phyloP scores from a whole-genome alignment of 1,139 yeast genomes.

The Casaregolazyma suthepensis region DNA sequence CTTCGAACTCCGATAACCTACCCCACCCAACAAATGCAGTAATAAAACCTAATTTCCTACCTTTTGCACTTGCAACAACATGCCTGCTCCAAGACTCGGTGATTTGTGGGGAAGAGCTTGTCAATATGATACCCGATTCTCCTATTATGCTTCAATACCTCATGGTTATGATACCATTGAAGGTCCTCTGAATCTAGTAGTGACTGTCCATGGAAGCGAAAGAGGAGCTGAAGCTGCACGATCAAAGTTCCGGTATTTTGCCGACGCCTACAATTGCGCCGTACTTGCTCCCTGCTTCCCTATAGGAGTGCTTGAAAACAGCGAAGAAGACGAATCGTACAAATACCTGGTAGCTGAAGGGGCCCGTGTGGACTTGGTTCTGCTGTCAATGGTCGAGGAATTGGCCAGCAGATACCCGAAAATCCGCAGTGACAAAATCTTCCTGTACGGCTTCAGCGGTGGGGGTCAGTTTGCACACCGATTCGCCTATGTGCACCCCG shows the following conservation, averaged over 20 bases:
- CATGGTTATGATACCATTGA: constrained; percentile 1
- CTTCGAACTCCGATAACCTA: background rate
- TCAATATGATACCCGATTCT: constrained; percentile 9
- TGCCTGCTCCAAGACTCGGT: constrained; percentile 8
- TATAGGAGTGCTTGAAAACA: constrained; percentile 8
- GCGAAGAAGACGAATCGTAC: constrained; percentile 9
- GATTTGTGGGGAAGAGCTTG: constrained; percentile 3
- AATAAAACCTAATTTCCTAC: background rate
- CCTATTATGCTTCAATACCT: constrained; percentile 9
- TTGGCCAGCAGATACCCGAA: constrained; percentile 1
- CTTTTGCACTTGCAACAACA: background rate
- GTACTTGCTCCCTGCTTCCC: constrained; percentile 12
- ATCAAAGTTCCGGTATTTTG: constrained; percentile 10
- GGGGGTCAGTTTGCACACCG: constrained; percentile 14
- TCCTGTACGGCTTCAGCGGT: constrained; percentile 12
- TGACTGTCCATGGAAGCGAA: constrained; percentile 13
- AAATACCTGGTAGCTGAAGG: constrained; percentile 9
- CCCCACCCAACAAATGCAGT: background rate
- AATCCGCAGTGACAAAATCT: constrained; percentile 3
- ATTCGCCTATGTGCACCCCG: constrained; percentile 12
- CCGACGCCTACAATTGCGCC: constrained; percentile 10
- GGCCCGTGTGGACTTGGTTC: constrained; percentile 8
- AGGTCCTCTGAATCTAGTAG: constrained; percentile 1
- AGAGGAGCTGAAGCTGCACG: constrained; percentile 9
- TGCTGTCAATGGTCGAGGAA: constrained; percentile 11